These are phyloP conservation scores for Plasmodium coatneyi DNA, from an alignment of 169 alveolate species.

Conservation along the genomic window DNA sequence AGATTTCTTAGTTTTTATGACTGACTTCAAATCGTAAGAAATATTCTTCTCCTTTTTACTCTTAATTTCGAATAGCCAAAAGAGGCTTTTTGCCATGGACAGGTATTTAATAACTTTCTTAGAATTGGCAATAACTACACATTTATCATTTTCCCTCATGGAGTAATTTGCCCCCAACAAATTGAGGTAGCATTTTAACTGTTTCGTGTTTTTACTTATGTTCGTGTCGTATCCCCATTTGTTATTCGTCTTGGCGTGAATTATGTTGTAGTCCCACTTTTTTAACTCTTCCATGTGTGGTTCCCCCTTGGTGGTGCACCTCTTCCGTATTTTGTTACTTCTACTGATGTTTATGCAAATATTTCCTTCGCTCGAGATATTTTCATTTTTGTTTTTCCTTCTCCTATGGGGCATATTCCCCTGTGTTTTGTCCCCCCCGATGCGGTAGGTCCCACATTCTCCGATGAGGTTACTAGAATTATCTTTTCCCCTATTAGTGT, in stretches of 20 bases:
- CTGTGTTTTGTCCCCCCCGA: background rate
- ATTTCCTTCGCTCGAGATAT: background rate
- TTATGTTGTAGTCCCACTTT: conserved; percentile 4
- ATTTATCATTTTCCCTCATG: conserved; percentile 52
- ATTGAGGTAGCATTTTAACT: conserved; percentile 49
- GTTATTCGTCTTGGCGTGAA: background rate
- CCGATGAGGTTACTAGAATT: background rate
- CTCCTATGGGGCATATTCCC: background rate
- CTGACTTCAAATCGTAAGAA: conserved; percentile 64
- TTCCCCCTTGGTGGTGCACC: background rate
- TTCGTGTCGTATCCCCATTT: background rate
- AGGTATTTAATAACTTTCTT: conserved; percentile 63
- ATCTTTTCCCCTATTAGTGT: background rate
- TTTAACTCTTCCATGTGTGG: conserved; percentile 1
- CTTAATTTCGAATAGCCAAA: conserved; percentile 71
- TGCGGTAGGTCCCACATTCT: background rate
- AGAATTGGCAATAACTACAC: conserved; percentile 66
- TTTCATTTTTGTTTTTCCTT: background rate
- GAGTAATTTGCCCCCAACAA: conserved; percentile 42
- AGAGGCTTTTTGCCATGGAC: conserved; percentile 64
- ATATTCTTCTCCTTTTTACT: conserved; percentile 34
- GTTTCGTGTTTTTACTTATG: background rate
- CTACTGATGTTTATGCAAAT: background rate
- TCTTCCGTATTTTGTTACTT: background rate
- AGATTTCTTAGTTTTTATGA: conserved; percentile 51